Percentiles rank a stretch among this genome's conserved stretches.
Conservation (phyloP, 148 eudicot species). For the Persicaria maculosa region DNA sequence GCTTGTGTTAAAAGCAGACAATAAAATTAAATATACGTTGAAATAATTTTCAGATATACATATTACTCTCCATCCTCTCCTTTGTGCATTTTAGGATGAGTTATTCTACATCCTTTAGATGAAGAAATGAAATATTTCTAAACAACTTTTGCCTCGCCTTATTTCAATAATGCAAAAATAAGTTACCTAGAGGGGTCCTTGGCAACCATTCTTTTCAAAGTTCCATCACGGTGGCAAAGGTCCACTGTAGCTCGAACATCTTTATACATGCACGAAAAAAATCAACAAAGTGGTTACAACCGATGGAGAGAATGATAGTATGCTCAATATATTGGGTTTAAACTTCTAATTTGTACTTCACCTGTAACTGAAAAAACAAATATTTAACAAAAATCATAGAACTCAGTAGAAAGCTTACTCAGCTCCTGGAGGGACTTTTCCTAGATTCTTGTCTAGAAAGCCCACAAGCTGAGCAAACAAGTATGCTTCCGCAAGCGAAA, state of each 20-base stretch:
- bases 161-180: not conserved
- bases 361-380: no score
- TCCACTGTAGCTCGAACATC: slow-evolving; percentile 96
- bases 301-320: no score
- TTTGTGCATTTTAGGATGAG: not conserved
- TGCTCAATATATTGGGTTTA: no score
- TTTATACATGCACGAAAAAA: no score
- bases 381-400: no score
- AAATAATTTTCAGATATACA: not conserved
- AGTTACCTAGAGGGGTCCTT: slow-evolving; percentile 76
- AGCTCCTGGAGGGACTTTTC: no score
- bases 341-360: no score
- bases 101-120: not conserved
- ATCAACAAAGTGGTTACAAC: no score
- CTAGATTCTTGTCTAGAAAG: no score
- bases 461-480: slow-evolving; percentile 94
- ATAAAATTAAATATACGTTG: not conserved
- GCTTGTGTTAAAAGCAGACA: not conserved
- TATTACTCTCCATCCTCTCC: not conserved
- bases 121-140: not conserved
- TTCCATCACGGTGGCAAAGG: slow-evolving; percentile 67
- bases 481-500: slow-evolving; percentile 90
- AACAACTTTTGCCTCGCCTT: not conserved
- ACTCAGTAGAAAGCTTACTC: no score
- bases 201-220: slow-evolving; percentile 57